A percentile compares a stretch with the other conserved stretches of the same genome.
Evolutionary conservation across 805 yeast species (phyloP).

Genomic region (Suhomyces prunicola): DNA sequence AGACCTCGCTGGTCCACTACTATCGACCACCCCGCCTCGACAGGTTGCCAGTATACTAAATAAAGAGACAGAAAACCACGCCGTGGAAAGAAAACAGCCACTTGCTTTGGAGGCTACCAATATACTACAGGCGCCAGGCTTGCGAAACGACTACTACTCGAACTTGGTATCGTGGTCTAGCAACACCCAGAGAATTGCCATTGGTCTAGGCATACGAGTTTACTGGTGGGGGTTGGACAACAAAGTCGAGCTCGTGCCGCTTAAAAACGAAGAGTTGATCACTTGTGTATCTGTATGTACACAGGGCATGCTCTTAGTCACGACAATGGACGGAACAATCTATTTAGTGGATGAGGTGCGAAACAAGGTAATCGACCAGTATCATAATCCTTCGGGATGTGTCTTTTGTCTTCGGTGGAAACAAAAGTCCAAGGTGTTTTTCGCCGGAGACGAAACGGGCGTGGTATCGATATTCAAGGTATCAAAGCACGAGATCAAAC

Average conservation of each 20-base stretch:
- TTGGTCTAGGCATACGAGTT: conserved; percentile 59
- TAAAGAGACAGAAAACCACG: neutral
- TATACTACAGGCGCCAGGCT: conserved; percentile 54
- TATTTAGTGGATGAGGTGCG: conserved; percentile 41
- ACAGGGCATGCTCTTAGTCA: conserved; percentile 48
- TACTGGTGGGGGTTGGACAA: conserved; percentile 60
- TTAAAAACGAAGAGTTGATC: conserved; percentile 44
- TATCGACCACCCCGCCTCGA: conserved; percentile 10
- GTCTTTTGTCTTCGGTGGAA: conserved; percentile 62
- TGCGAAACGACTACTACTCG: conserved; percentile 75
- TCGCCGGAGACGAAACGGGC: conserved; percentile 68
- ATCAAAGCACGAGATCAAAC: conserved; percentile 9
- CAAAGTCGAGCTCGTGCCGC: conserved; percentile 41
- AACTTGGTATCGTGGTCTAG: conserved; percentile 73
- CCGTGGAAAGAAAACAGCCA: neutral
- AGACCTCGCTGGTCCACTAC: conserved; percentile 16
- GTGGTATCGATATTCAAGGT: conserved; percentile 45
- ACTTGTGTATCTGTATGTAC: conserved; percentile 58
- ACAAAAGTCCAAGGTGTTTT: conserved; percentile 26
- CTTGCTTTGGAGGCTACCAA: conserved; percentile 8
- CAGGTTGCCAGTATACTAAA: conserved; percentile 10
- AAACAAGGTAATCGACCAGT: conserved; percentile 13
- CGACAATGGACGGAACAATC: conserved; percentile 56
- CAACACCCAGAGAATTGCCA: conserved; percentile 49
- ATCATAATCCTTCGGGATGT: conserved; percentile 31